Base-by-base conservation (phyloP, 345 rosid genomes). In the Pugionium cornutum region DNA sequence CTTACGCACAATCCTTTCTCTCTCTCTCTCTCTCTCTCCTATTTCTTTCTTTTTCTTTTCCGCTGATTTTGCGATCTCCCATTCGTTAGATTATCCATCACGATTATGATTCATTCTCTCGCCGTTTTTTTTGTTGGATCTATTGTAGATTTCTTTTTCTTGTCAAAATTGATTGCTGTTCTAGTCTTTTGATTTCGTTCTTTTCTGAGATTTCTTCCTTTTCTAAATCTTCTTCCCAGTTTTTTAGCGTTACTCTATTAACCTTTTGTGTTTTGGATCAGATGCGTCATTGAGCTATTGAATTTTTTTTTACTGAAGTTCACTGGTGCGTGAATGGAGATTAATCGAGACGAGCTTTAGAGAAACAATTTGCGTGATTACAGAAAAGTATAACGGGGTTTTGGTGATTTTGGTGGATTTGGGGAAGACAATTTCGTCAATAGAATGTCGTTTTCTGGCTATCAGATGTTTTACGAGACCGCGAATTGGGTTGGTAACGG, bases 61-160 rank as follows among this genome's bases (percentile, higher is more conserved):
- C 70, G 56, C 34, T 48, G 11, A 39, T 48, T 67, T 2, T 25
- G 68, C 63, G 55, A 62, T 62, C 18, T 18, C 58, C 66, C 59
- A 2, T 68, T 59, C 25, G 59, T 59, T 32, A 46, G 41, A 67
- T 67, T 67, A 10, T 34, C 4, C 62, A 26, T 47, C 54, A 54
- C 56, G 57, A 28, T 51, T 48, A 3, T 65, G 39, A 60, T 60
- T 45, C 55, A 47, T 59, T 62, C 45, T 26, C 27, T 43, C 46
- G 64, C 55, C 39, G 39, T 42, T 65, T 53, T 65, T 37, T 40
- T 58, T 6, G 7, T 40, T 58, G 58, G 49, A 69, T 69, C 66
- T 69, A 34, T 69, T 51, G 18, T 42, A 57, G 67, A 51, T 69
- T 58, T 18, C 2, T 51, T 5, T 25, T 30, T 31, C 26, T 10